A percentile compares a stretch with the other conserved stretches of the same genome.
Evolutionary conservation across 2,329 filamentous ascomycete genomes (phyloP).

Genomic region (Trichophyton benhamiae): DNA sequence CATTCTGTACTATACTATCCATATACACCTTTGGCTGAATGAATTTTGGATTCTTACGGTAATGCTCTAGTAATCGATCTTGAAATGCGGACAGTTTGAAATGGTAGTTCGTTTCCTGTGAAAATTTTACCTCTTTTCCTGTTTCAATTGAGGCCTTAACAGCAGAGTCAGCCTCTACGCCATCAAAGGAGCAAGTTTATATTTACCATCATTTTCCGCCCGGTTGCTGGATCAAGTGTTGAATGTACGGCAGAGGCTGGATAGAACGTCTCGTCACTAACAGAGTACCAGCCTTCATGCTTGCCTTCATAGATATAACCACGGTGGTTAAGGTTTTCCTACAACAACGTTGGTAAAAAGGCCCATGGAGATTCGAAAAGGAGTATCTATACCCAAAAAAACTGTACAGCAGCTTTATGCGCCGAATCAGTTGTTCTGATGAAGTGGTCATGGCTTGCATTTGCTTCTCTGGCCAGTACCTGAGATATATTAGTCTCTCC

Average conservation of each 20-base stretch:
- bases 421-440: slow-evolving; percentile 78
- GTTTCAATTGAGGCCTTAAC: slow-evolving; percentile 60
- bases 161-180: not conserved
- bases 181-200: not conserved
- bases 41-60: slow-evolving; percentile 63
- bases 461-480: slow-evolving; percentile 55
- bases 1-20: slow-evolving; percentile 65
- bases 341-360: not conserved
- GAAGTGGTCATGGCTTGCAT: slow-evolving; percentile 71
- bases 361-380: not conserved
- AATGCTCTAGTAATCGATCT: slow-evolving; percentile 68
- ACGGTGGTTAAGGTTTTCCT: slow-evolving; percentile 57
- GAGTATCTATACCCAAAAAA: slow-evolving; percentile 57
- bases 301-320: slow-evolving; percentile 73
- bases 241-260: slow-evolving; percentile 62
- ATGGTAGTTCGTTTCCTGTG: slow-evolving; percentile 85
- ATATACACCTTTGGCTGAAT: slow-evolving; percentile 61
- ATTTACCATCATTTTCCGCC: slow-evolving; percentile 63
- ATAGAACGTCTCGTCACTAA: slow-evolving; percentile 95
- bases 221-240: slow-evolving; percentile 65
- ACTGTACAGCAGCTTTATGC: slow-evolving; percentile 72
- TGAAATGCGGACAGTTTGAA: slow-evolving; percentile 77
- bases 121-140: slow-evolving; percentile 88
- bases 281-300: slow-evolving; percentile 92
- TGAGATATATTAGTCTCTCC: slow-evolving; percentile 19